Conservation (phyloP, 1,284 basidiomycete genomes). For the Tilletia setariae region DNA sequence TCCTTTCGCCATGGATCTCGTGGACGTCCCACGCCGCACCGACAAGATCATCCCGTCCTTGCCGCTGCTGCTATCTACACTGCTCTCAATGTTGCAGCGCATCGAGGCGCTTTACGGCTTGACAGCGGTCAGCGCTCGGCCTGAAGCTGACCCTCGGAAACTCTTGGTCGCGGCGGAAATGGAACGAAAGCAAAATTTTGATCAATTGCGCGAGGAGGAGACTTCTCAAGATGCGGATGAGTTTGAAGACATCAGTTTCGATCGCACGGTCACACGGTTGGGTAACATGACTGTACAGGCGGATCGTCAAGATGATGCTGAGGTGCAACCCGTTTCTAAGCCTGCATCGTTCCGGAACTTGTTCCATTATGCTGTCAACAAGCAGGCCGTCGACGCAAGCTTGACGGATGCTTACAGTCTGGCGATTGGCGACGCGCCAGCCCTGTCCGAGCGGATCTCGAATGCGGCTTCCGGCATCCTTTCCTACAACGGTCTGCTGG, state of each 20-base stretch:
- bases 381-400: neutral
- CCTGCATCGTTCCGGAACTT: constrained; percentile 5
- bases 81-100: neutral
- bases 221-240: neutral
- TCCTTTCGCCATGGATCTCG: neutral
- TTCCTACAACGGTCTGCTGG: neutral
- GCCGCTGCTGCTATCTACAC: neutral
- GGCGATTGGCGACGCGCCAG: neutral
- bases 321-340: neutral
- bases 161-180: constrained; percentile 5
- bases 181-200: neutral
- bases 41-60: neutral
- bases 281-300: neutral
- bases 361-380: neutral
- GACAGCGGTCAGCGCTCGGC: neutral
- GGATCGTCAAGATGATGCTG: neutral
- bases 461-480: neutral
- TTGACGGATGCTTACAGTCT: neutral
- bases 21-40: neutral
- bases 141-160: neutral
- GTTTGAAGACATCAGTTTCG: constrained; percentile 1
- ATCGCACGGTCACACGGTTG: constrained; percentile 4
- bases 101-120: constrained; percentile 1
- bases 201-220: neutral
- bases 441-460: neutral